Percentiles rank a stretch among this genome's conserved stretches.
phyloP scores from a whole-genome alignment of 768 basidiomycete species.

The Lactarius vividus region DNA sequence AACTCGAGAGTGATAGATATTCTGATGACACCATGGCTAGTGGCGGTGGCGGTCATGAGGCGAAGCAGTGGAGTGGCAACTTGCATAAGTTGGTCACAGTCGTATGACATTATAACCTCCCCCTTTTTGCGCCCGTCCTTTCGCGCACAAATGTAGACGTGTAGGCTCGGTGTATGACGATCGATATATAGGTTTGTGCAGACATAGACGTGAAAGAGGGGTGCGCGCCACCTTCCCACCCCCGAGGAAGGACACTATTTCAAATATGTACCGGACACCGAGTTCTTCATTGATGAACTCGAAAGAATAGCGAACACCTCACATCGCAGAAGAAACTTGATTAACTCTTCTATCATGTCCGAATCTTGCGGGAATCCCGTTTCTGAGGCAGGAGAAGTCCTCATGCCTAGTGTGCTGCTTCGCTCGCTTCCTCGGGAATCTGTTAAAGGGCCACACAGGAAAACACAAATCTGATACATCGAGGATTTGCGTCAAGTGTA shows the following conservation, averaged over 20 bases:
- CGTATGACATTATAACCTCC: too few species aligned
- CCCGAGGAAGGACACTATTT: too few species aligned
- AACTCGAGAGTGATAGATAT: neutral
- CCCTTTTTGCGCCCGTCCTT: too few species aligned
- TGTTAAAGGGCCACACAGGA: slow-evolving; percentile 38
- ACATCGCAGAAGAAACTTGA: neutral
- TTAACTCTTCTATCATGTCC: slow-evolving; percentile 9
- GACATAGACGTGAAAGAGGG: too few species aligned
- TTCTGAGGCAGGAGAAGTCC: slow-evolving; percentile 48
- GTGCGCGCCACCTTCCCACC: too few species aligned
- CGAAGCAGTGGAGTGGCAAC: neutral
- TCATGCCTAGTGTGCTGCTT: slow-evolving; percentile 61
- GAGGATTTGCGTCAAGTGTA: slow-evolving; percentile 72
- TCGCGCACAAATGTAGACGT: too few species aligned
- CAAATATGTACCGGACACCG: neutral
- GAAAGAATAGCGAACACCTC: neutral
- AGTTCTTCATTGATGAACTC: neutral
- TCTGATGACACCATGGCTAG: neutral
- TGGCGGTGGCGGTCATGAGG: neutral
- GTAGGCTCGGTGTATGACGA: too few species aligned
- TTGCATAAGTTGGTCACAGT: too few species aligned
- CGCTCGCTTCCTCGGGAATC: neutral
- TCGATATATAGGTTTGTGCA: too few species aligned
- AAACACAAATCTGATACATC: slow-evolving; percentile 66
- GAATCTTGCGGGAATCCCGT: slow-evolving; percentile 60